Percentiles rank a stretch among this genome's conserved stretches.
Evolutionary conservation across 1,139 yeast genomes (phyloP).

Genomic region (Candida albicans): DNA sequence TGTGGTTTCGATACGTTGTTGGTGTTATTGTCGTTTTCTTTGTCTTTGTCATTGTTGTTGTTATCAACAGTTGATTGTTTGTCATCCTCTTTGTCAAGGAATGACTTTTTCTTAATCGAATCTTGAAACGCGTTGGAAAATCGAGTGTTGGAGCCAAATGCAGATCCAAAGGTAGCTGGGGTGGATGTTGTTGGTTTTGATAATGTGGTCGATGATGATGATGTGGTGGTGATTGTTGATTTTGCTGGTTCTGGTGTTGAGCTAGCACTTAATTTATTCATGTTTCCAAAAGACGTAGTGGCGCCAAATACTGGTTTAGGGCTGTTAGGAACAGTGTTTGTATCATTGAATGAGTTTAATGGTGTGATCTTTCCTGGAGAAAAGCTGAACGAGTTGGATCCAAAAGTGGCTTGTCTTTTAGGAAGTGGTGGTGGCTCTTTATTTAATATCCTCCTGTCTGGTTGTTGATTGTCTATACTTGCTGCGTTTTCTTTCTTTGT

Average conservation of each 20-base stretch:
- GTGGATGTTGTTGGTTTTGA: slow-evolving; percentile 5
- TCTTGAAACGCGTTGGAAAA: slow-evolving; percentile 59
- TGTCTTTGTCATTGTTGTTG: slow-evolving; percentile 12
- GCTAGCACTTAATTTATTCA: slow-evolving; percentile 3
- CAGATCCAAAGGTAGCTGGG: slow-evolving; percentile 13
- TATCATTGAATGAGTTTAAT: slow-evolving; percentile 17
- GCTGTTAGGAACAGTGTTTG: slow-evolving; percentile 8
- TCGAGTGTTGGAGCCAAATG: slow-evolving; percentile 61
- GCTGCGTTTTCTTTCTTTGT: slow-evolving; percentile 1
- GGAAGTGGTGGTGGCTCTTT: slow-evolving; percentile 18
- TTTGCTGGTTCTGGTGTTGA: slow-evolving; percentile 1
- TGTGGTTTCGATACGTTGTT: slow-evolving; percentile 19
- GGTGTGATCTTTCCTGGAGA: slow-evolving; percentile 24
- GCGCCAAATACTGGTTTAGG: slow-evolving; percentile 44
- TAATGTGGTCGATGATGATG: background rate
- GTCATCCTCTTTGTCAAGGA: slow-evolving; percentile 40
- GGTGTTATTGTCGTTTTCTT: slow-evolving; percentile 18
- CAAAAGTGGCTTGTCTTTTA: slow-evolving; percentile 28
- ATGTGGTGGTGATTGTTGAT: too few species aligned
- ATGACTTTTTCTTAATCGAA: slow-evolving; percentile 51
- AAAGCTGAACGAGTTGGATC: slow-evolving; percentile 30
- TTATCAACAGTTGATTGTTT: slow-evolving; percentile 13
- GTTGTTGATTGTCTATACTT: background rate
- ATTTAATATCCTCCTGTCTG: background rate
- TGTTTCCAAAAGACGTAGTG: slow-evolving; percentile 57